These are phyloP conservation scores for Aotearoamyces nothofagi DNA, from an alignment of 2,329 filamentous ascomycete species.

Conservation along the genomic window DNA sequence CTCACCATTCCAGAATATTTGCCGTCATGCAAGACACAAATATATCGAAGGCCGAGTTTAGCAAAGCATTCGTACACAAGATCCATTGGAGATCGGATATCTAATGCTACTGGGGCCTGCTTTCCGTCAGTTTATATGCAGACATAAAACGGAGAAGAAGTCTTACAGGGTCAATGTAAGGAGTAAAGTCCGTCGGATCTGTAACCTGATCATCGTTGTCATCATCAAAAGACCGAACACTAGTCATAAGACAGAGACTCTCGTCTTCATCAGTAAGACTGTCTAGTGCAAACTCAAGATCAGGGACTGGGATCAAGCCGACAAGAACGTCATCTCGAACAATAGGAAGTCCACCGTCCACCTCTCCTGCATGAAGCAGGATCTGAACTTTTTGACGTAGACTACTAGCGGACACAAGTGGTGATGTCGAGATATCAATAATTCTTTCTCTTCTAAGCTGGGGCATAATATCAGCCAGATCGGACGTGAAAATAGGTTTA, in stretches of 20 bases:
- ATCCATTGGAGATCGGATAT: constrained; percentile 83
- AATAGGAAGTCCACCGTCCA: constrained; percentile 86
- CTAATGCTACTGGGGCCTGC: constrained; percentile 70
- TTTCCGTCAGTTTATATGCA: constrained; percentile 3
- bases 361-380: constrained; percentile 71
- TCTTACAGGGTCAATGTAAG: constrained; percentile 72
- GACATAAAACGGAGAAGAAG: background rate
- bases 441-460: constrained; percentile 59
- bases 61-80: constrained; percentile 93
- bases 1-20: constrained; percentile 77
- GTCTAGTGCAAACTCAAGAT: constrained; percentile 86
- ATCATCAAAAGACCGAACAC: constrained; percentile 46
- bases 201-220: constrained; percentile 38
- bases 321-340: constrained; percentile 65
- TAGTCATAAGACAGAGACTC: constrained; percentile 69
- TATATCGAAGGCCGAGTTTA: constrained; percentile 82
- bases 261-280: constrained; percentile 61
- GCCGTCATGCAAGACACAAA: constrained; percentile 77
- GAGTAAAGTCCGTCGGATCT: constrained; percentile 74
- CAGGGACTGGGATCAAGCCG: constrained; percentile 83
- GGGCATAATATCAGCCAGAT: constrained; percentile 75
- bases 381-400: constrained; percentile 70
- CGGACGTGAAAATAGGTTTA: constrained; percentile 78
- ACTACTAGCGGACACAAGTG: constrained; percentile 60
- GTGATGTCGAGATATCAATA: constrained; percentile 78